Evolutionary conservation across 1,284 basidiomycete genomes (phyloP).

Genomic region (Ceratobasidium sp.): DNA sequence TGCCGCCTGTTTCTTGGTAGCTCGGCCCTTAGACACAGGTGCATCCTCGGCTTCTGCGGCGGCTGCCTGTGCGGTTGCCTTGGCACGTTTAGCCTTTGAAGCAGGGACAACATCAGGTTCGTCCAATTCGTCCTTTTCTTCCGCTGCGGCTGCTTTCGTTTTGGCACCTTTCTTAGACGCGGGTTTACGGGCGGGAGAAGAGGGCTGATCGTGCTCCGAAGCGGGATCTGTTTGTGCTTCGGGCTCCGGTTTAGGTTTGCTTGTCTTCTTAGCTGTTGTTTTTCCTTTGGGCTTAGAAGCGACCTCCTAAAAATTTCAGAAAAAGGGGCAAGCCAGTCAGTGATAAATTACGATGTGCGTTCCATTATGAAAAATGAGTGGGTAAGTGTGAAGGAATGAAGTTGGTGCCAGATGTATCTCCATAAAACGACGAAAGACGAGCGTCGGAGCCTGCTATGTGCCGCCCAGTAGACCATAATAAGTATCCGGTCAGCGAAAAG

Average conservation of each 20-base stretch:
- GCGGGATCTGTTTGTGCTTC: not conserved
- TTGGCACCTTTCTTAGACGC: slow-evolving; percentile 26
- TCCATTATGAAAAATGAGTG: not conserved
- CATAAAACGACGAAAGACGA: not conserved
- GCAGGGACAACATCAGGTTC: slow-evolving; percentile 39
- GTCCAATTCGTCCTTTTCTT: slow-evolving; percentile 14
- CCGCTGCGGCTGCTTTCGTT: not conserved
- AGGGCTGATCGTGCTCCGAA: not conserved
- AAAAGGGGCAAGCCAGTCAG: not conserved
- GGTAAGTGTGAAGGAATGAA: not conserved
- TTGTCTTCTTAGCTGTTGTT: not conserved
- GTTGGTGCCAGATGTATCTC: not conserved
- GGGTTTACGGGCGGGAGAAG: slow-evolving; percentile 24
- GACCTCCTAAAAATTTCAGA: not conserved
- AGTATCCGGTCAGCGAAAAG: not conserved
- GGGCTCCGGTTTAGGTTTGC: slow-evolving; percentile 5
- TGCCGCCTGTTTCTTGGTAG: not conserved
- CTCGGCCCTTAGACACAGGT: not conserved
- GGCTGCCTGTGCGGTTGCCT: slow-evolving; percentile 31
- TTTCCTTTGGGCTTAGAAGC: slow-evolving; percentile 14
- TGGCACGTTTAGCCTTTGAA: slow-evolving; percentile 30
- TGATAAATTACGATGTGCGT: not conserved
- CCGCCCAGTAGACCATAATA: not conserved
- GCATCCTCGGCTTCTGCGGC: slow-evolving; percentile 21
- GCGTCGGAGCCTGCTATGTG: not conserved